phyloP scores from a whole-genome alignment of 192 early-diverging fungal genomes.

The Coemansia sp. region DNA sequence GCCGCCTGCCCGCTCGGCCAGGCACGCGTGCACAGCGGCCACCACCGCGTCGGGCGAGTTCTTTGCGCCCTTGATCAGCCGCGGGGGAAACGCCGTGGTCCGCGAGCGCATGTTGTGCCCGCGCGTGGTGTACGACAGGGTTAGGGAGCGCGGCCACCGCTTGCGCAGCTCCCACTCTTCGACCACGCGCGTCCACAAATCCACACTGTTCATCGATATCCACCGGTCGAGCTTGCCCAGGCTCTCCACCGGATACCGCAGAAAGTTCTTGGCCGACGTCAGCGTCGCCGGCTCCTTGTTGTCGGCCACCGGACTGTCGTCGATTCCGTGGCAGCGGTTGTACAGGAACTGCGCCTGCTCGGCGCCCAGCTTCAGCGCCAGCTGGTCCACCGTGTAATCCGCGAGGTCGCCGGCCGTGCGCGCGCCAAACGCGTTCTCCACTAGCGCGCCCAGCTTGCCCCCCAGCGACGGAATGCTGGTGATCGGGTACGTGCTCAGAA shows the following conservation, averaged over 20 bases:
- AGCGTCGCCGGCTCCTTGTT: constrained; percentile 30
- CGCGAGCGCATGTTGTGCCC: constrained; percentile 8
- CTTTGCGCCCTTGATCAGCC: constrained; percentile 9
- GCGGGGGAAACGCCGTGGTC: constrained; percentile 30
- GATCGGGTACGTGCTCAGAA: constrained; percentile 66
- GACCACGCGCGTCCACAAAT: constrained; percentile 44
- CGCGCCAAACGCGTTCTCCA: constrained; percentile 59
- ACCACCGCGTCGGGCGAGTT: constrained; percentile 24
- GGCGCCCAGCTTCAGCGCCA: constrained; percentile 25
- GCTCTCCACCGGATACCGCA: constrained; percentile 12
- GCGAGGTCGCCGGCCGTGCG: constrained; percentile 33
- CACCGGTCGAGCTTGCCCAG: constrained; percentile 32
- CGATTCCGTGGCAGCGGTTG: constrained; percentile 43
- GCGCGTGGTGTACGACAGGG: constrained; percentile 18
- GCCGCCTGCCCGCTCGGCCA: too few species aligned
- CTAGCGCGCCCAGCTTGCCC: constrained; percentile 74
- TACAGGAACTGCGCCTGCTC: constrained; percentile 30
- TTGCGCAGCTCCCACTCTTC: constrained; percentile 44
- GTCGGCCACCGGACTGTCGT: constrained; percentile 39
- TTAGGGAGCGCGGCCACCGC: constrained; percentile 41
- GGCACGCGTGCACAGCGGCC: constrained; percentile 17
- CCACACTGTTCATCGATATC: constrained; percentile 39
- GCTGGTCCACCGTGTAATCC: constrained; percentile 30
- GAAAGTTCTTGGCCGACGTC: constrained; percentile 37
- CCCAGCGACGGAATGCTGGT: constrained; percentile 80